Conservation (phyloP, 2,329 filamentous ascomycete genomes). For the Aspergillus amoenus region DNA sequence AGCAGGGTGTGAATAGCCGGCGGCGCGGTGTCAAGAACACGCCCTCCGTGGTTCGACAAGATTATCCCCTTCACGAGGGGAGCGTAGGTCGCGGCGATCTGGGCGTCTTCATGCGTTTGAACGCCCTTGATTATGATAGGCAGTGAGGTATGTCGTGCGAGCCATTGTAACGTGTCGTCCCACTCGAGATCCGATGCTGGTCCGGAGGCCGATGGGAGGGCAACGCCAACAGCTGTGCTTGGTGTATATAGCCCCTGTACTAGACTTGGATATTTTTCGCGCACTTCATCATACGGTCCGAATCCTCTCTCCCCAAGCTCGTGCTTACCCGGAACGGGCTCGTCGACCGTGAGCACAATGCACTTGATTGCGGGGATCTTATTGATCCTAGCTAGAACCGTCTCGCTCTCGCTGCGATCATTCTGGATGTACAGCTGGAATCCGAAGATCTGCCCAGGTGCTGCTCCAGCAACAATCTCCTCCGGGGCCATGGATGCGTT, state of each 20-base stretch:
- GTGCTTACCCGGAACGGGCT: conserved; percentile 85
- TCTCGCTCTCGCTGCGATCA: conserved; percentile 76
- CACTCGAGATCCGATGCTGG: conserved; percentile 46
- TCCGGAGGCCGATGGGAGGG: too few species aligned
- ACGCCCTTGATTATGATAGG: conserved; percentile 91
- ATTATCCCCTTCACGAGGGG: conserved; percentile 79
- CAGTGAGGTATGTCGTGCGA: conserved; percentile 74
- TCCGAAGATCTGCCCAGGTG: conserved; percentile 75
- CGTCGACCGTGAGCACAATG: conserved; percentile 85
- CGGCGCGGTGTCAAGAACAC: conserved; percentile 77
- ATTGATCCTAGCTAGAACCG: conserved; percentile 75
- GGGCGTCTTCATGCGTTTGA: conserved; percentile 92
- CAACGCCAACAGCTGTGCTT: too few species aligned
- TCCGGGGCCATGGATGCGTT: conserved; percentile 93
- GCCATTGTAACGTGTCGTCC: conserved; percentile 79
- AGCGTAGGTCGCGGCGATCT: conserved; percentile 70
- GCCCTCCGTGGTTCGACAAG: conserved; percentile 87
- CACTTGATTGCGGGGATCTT: conserved; percentile 74
- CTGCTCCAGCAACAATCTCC: conserved; percentile 74
- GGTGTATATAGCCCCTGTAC: conserved; percentile 81
- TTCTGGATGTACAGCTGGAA: conserved; percentile 96
- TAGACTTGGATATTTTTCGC: conserved; percentile 67
- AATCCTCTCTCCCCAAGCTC: conserved; percentile 71
- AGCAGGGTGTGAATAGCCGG: conserved; percentile 73
- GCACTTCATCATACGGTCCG: conserved; percentile 70